Evolutionary conservation across 306 rosid genomes (phyloP).

Genomic region (Medicago truncatula): DNA sequence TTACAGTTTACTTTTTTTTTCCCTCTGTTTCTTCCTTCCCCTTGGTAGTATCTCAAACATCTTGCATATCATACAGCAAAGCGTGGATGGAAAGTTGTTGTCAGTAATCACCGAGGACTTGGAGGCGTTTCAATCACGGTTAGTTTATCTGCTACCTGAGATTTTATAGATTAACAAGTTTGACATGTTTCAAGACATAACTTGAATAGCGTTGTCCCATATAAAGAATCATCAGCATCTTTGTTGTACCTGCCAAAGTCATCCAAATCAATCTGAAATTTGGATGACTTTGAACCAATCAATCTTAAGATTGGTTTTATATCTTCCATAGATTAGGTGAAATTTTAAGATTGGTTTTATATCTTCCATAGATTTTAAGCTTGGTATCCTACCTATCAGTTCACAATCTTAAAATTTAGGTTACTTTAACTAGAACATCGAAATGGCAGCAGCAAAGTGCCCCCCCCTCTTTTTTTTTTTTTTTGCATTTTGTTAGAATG

Average conservation of each 20-base stretch:
- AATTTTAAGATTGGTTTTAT: conserved; percentile 22
- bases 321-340: background rate
- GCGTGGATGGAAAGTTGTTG: conserved; percentile 85
- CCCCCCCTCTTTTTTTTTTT: conserved; percentile 1
- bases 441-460: conserved; percentile 19
- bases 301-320: conserved; percentile 22
- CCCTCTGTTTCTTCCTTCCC: background rate
- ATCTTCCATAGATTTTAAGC: background rate
- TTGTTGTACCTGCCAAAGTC: conserved; percentile 1
- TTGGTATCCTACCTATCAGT: conserved; percentile 29
- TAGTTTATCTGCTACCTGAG: conserved; percentile 49
- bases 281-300: no score
- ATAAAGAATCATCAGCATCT: conserved; percentile 23
- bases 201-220: conserved; percentile 2
- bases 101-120: conserved; percentile 90
- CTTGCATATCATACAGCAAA: conserved; percentile 79
- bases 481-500: conserved; percentile 14
- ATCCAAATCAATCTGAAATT: conserved; percentile 1
- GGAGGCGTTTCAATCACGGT: conserved; percentile 97
- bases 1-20: conserved; percentile 23
- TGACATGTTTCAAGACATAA: conserved; percentile 29
- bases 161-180: conserved; percentile 24
- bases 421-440: background rate
- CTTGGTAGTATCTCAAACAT: conserved; percentile 91
- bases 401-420: background rate